Percentiles rank a stretch among this genome's conserved stretches.
phyloP scores from a whole-genome alignment of 108 stramenopile genomes.

The Cyclotella atomus region DNA sequence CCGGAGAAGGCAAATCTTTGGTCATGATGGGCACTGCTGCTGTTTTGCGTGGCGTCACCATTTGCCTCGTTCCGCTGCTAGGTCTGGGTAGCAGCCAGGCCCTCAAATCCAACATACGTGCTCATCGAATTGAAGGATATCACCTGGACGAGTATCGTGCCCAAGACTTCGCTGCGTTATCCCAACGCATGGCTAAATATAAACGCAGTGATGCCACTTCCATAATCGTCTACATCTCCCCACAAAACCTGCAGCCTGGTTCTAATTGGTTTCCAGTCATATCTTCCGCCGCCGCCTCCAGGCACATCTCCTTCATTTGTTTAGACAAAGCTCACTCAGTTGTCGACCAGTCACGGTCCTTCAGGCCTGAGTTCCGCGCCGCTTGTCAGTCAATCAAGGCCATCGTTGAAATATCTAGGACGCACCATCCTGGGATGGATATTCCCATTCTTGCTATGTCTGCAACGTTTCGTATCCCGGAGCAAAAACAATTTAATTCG shows the following conservation, averaged over 20 bases:
- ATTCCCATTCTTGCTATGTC: slow-evolving; percentile 7
- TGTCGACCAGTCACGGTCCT: not conserved
- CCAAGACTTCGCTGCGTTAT: not conserved
- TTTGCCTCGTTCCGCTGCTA: not conserved
- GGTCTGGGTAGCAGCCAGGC: slow-evolving; percentile 3
- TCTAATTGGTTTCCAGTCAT: not conserved
- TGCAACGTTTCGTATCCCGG: slow-evolving; percentile 1
- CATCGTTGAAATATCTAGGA: not conserved
- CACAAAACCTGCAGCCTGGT: not conserved
- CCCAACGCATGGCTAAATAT: not conserved
- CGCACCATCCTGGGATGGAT: not conserved
- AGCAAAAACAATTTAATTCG: not conserved
- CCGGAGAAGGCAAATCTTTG: not conserved
- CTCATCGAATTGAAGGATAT: not conserved
- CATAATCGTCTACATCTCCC: not conserved
- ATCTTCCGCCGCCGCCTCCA: no score
- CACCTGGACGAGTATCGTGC: slow-evolving; percentile 4
- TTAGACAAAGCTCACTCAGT: not conserved
- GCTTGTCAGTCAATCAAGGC: not conserved
- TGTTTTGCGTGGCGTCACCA: not conserved
- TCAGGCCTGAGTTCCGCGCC: not conserved
- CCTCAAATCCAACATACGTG: not conserved
- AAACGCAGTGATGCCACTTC: not conserved
- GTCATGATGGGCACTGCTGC: not conserved
- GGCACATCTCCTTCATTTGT: not conserved